Percentiles rank a stretch among this genome's conserved stretches.
Evolutionary conservation across 768 basidiomycete species (phyloP).

Genomic region (Coprinellus micaceus): DNA sequence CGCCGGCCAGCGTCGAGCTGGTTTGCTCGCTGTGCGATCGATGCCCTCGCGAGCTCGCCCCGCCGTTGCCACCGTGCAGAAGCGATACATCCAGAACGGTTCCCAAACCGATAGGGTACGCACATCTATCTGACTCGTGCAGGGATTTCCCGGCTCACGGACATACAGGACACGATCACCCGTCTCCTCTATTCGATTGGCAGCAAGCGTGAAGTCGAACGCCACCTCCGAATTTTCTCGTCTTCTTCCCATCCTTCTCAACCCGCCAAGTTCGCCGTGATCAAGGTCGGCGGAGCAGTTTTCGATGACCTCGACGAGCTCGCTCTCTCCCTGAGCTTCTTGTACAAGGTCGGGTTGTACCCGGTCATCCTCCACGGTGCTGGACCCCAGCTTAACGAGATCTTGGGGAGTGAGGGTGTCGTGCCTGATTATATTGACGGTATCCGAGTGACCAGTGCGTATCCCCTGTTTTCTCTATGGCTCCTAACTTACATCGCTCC

Average conservation of each 20-base stretch:
- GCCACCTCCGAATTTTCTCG: conserved; percentile 97
- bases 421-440: conserved; percentile 97
- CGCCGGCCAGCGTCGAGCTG: conserved; percentile 1
- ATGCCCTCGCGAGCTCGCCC: neutral
- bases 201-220: conserved; percentile 94
- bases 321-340: conserved; percentile 91
- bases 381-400: conserved; percentile 91
- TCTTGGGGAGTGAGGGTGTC: conserved; percentile 89
- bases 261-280: conserved; percentile 93
- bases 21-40: neutral
- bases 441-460: conserved; percentile 89
- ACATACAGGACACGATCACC: conserved; percentile 94
- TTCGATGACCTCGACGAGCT: conserved; percentile 90
- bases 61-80: neutral
- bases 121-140: conserved; percentile 13
- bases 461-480: conserved; percentile 5
- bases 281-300: conserved; percentile 97
- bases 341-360: conserved; percentile 96
- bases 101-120: conserved; percentile 74
- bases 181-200: conserved; percentile 96
- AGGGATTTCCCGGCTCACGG: conserved; percentile 39
- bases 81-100: conserved; percentile 36
- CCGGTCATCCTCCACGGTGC: conserved; percentile 96
- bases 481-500: neutral
- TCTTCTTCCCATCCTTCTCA: conserved; percentile 86